Evolutionary conservation across 2,329 filamentous ascomycete genomes (phyloP), one percentile per base, ranked within the genome.

Genomic region (Hyphodiscus sp.): DNA sequence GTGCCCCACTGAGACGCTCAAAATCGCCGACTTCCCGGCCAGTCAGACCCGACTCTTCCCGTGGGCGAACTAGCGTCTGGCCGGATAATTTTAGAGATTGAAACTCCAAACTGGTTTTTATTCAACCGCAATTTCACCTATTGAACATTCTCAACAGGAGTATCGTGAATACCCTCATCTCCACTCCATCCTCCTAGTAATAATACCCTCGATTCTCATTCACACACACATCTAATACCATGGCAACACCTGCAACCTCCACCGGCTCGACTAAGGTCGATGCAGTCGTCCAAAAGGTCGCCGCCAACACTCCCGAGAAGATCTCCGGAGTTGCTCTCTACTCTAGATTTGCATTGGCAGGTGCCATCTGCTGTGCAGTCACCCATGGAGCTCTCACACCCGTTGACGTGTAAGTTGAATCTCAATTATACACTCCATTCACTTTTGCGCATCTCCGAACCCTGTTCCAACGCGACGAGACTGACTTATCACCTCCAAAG

Each of bases 361-460:
- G 94, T 77, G 94, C 94, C 68, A 79, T 97, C 80, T 96, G 94
- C 86, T 99, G 94, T 77, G 94, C 91, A 67, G 79, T 97, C 77
- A 99, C 94, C 71, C 94, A 99, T 83, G 94, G 92, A 75, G 87
- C 82, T 70, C 85, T 97, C 68, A 99, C 94, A 66, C 94, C 94
- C 71, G 91, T 99, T 75, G 94, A 99, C 88, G 94, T 99, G 92
- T 97, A 94, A 76, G 92, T 89, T 58, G 53, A 11, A 41, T 38
- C 13, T 10, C 2, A 38, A 38, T 10, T 13, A 2, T 6, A 4
- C 11, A 38, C 11, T n/a, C 11, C 33, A 38, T 5, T n/a, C 13
- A 33, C 29, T 38, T 38, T 6, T 38, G 33, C 33, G 33, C 19
- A 47, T 18, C 47, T 23, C 41, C 20, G 6, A 43, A 47, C 13